Evolutionary conservation across 208 protist genomes (phyloP), one percentile per base, ranked within the genome.

Genomic region (Trypanosomatidae sp.): DNA sequence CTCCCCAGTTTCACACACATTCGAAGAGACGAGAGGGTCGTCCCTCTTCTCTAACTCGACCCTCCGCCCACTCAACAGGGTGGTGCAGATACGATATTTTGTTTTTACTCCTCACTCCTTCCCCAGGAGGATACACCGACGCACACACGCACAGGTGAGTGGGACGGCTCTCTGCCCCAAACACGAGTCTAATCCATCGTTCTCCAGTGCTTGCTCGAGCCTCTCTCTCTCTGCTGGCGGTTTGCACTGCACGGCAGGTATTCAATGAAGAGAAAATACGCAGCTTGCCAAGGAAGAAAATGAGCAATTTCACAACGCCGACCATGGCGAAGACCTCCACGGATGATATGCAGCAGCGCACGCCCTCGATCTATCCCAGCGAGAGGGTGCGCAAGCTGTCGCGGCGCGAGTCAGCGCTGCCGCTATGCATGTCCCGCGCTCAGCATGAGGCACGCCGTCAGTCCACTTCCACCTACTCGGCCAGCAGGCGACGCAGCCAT

Each of bases 391-490:
- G 60, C 10, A 65, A 52, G 19, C 6, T 43, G 33, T 74, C 73
- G 39, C 71, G 68, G 46, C 76, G 74, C n/a, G 58, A 62, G 6
- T 77, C 71, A 36, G 53, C 66, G 22, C 74, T 84, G 71, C 85
- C 85, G 36, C 74, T 85, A 22, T 90, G 80, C 71, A 87, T 87
- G 71, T 85, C 85, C 3, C 72, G 76, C n/a, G 62, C 69, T 9
- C 82, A 87, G 69, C 76, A 87, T 6, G 82, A 79, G 8, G 81
- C 81, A 41, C 47, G 44, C 9, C 68, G 67, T 39, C 52, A 71
- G 17, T 60, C 71, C 43, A 22, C 71, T 3, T 44, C 64, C 33
- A 8, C 56, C 4, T 43, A 58, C 22, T 33, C 36, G 19, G 12
- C 44, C 73, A 25, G 66, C 39, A 49, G 44, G 8, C 73, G 79